Evolutionary conservation across 164 flowering plant species (phyloP).

Genomic region (Nymphaea colorata): DNA sequence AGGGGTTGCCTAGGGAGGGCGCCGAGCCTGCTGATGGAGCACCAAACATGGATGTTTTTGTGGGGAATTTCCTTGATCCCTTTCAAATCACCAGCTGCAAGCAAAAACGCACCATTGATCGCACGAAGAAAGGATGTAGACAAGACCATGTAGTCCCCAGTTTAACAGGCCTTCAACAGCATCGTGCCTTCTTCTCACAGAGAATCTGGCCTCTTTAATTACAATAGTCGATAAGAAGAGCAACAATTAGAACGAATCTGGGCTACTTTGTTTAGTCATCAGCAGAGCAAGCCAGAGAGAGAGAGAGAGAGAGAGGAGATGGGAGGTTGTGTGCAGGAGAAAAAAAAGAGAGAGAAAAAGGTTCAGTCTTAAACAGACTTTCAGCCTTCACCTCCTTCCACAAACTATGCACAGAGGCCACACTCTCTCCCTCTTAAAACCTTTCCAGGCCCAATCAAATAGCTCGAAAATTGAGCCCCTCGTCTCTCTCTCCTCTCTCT

Average conservation of each 20-base stretch:
- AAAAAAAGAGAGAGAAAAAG: not conserved
- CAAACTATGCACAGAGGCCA: constrained; percentile 6
- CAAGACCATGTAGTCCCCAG: not conserved
- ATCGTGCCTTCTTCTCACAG: not conserved
- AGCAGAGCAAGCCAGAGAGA: not conserved
- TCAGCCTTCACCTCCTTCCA: constrained; percentile 11
- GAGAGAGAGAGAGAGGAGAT: not conserved
- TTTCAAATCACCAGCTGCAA: not conserved
- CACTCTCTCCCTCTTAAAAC: constrained; percentile 7
- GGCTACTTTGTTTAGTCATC: not conserved
- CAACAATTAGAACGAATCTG: not conserved
- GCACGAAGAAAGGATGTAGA: not conserved
- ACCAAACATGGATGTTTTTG: constrained; percentile 23
- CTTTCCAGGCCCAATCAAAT: constrained; percentile 27
- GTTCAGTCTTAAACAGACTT: constrained; percentile 2
- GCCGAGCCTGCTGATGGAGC: constrained; percentile 2
- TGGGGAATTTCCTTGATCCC: not conserved
- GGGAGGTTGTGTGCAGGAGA: not conserved
- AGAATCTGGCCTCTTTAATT: not conserved
- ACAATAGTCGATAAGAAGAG: not conserved
- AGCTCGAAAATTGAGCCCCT: constrained; percentile 42
- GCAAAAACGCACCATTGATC: not conserved
- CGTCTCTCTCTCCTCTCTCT: not conserved
- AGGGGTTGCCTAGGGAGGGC: constrained; percentile 13
- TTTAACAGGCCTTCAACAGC: not conserved